These are phyloP conservation scores for Hyphodiscus sp. DNA, from an alignment of 2,329 filamentous ascomycete species.

Conservation along the genomic window DNA sequence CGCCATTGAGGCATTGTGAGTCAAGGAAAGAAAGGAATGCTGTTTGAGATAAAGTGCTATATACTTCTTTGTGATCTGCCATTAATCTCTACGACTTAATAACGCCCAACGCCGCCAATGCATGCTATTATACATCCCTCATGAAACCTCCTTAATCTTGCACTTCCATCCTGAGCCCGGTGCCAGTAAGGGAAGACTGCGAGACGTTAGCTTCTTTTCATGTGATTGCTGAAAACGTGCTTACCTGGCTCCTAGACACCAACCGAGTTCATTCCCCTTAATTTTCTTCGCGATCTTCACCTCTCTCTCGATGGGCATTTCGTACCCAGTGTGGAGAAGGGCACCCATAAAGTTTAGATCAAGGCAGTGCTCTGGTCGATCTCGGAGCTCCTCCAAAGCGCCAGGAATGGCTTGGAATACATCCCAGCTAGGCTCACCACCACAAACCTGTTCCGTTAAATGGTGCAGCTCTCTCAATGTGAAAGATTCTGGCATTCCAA, in stretches of 20 bases:
- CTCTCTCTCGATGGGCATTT: slow-evolving; percentile 94
- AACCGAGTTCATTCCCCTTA: slow-evolving; percentile 91
- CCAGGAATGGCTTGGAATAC: slow-evolving; percentile 70
- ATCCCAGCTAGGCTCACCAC: slow-evolving; percentile 70
- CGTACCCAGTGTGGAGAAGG: slow-evolving; percentile 89
- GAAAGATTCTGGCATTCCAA: slow-evolving; percentile 98
- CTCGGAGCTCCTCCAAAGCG: slow-evolving; percentile 73
- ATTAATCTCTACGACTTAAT: slow-evolving; percentile 10
- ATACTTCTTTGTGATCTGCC: slow-evolving; percentile 2
- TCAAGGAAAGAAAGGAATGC: not conserved
- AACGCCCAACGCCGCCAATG: slow-evolving; percentile 23
- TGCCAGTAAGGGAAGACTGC: slow-evolving; percentile 74
- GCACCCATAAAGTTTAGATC: slow-evolving; percentile 96
- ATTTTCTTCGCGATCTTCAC: slow-evolving; percentile 99
- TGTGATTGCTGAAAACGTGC: slow-evolving; percentile 24
- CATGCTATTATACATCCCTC: slow-evolving; percentile 26
- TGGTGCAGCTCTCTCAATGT: slow-evolving; percentile 86
- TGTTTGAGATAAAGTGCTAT: slow-evolving; percentile 6
- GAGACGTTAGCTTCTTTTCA: not conserved
- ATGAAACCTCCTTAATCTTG: slow-evolving; percentile 70
- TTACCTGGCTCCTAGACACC: slow-evolving; percentile 95
- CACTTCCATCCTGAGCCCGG: slow-evolving; percentile 85
- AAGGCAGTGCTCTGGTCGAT: slow-evolving; percentile 83
- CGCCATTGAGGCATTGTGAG: too few species aligned
- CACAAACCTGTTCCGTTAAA: slow-evolving; percentile 77